phyloP scores from a whole-genome alignment of 1,139 yeast genomes.

The Protomyces inouyei region DNA sequence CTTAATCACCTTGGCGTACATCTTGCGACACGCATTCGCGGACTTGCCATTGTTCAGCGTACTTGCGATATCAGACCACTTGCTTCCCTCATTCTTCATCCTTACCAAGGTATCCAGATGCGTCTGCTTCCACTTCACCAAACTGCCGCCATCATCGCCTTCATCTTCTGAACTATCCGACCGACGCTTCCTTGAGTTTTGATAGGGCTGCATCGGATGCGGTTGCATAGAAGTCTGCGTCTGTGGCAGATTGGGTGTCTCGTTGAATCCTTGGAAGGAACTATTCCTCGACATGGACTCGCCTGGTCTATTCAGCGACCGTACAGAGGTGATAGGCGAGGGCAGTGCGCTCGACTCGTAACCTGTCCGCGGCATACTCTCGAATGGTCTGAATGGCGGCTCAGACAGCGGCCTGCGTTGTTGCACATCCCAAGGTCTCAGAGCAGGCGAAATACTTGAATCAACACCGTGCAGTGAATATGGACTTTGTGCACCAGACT shows the following conservation, averaged over 20 bases:
- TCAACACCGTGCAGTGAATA: neutral
- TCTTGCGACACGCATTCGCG: conserved; percentile 1
- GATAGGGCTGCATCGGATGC: neutral
- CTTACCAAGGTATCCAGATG: neutral
- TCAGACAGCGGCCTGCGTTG: neutral
- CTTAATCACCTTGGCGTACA: neutral
- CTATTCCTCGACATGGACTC: neutral
- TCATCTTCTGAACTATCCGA: neutral
- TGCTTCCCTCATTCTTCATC: neutral
- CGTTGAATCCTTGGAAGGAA: neutral
- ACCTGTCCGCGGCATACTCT: neutral
- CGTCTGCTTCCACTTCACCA: neutral
- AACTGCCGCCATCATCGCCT: neutral
- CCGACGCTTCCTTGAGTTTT: neutral
- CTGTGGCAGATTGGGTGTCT: neutral
- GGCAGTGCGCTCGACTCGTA: neutral
- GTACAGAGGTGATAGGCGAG: neutral
- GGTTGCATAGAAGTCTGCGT: neutral
- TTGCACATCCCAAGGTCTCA: neutral
- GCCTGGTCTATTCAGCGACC: neutral
- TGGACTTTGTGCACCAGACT: neutral
- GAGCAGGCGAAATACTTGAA: neutral
- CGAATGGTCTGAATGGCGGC: neutral
- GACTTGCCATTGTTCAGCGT: neutral
- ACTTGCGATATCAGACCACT: neutral